phyloP scores from a whole-genome alignment of 768 basidiomycete species.

The Boletus patriciae region DNA sequence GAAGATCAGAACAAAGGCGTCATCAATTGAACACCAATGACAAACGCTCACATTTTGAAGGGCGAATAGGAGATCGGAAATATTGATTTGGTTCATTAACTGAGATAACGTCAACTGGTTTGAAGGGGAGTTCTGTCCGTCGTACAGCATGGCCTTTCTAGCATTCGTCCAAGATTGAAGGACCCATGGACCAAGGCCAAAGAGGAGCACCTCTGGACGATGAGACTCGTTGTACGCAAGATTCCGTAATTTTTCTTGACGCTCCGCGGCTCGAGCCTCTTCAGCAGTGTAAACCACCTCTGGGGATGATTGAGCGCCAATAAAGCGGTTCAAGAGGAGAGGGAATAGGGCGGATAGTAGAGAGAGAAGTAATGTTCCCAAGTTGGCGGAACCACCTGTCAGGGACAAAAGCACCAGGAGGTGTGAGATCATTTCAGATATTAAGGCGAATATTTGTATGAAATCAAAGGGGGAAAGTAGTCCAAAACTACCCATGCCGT shows the following conservation, averaged over 20 bases:
- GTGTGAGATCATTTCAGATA: constrained; percentile 73
- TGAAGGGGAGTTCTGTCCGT: constrained; percentile 44
- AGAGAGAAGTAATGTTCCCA: constrained; percentile 59
- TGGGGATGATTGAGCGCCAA: constrained; percentile 40
- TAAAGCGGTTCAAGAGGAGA: constrained; percentile 53
- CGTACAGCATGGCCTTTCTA: constrained; percentile 56
- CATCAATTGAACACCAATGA: not conserved
- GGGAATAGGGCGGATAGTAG: constrained; percentile 62
- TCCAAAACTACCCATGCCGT: constrained; percentile 70
- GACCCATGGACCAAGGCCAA: constrained; percentile 85
- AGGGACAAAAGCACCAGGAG: constrained; percentile 66
- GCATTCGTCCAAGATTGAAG: constrained; percentile 73
- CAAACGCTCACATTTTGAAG: constrained; percentile 67
- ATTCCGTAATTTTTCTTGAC: constrained; percentile 72
- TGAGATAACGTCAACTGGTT: constrained; percentile 44
- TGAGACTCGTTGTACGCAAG: constrained; percentile 73
- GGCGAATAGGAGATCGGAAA: constrained; percentile 62
- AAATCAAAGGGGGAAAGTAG: constrained; percentile 80
- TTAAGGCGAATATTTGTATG: constrained; percentile 66
- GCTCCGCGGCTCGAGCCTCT: constrained; percentile 64
- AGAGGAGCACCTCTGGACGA: constrained; percentile 80
- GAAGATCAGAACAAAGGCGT: constrained; percentile 15
- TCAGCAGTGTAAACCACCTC: constrained; percentile 50
- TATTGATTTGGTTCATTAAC: constrained; percentile 54
- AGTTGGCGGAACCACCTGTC: constrained; percentile 52